These are phyloP conservation scores for Claviceps sorghi DNA, from an alignment of 2,329 filamentous ascomycete species.

Conservation along the genomic window DNA sequence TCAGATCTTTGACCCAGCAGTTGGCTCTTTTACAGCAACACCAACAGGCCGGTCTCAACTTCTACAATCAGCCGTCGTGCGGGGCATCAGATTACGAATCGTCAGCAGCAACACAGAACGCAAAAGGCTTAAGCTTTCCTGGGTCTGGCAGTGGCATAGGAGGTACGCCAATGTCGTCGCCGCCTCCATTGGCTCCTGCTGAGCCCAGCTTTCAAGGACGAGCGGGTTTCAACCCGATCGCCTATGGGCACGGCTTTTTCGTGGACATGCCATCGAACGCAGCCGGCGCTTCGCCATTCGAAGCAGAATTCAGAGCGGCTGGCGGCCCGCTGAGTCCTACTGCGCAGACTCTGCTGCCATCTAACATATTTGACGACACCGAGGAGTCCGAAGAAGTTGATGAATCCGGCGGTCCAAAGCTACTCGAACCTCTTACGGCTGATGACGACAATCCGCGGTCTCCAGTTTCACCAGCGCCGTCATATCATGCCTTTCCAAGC, in stretches of 20 bases:
- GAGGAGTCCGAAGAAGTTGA: constrained; percentile 39
- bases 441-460: constrained; percentile 39
- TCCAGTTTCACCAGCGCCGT: constrained; percentile 43
- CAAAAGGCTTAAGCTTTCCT: constrained; percentile 28
- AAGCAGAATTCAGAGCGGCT: constrained; percentile 46
- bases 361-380: constrained; percentile 47
- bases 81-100: constrained; percentile 34
- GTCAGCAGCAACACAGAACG: constrained; percentile 21
- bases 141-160: constrained; percentile 1
- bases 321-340: constrained; percentile 65
- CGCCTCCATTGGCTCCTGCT: constrained; percentile 5
- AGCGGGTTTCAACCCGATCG: constrained; percentile 37
- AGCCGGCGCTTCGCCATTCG: constrained; percentile 32
- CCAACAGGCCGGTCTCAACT: constrained; percentile 26
- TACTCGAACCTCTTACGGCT: constrained; percentile 17
- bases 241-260: constrained; percentile 39
- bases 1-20: constrained; percentile 32
- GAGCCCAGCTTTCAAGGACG: constrained; percentile 33
- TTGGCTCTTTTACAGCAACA: constrained; percentile 25
- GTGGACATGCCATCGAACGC: constrained; percentile 31
- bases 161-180: constrained; percentile 2
- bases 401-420: constrained; percentile 16
- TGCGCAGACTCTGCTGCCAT: constrained; percentile 58
- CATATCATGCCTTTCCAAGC: constrained; percentile 44
- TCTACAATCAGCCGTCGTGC: constrained; percentile 31